These are phyloP conservation scores for Posidonia oceanica DNA, from an alignment of 116 monocot species.

Conservation along the genomic window DNA sequence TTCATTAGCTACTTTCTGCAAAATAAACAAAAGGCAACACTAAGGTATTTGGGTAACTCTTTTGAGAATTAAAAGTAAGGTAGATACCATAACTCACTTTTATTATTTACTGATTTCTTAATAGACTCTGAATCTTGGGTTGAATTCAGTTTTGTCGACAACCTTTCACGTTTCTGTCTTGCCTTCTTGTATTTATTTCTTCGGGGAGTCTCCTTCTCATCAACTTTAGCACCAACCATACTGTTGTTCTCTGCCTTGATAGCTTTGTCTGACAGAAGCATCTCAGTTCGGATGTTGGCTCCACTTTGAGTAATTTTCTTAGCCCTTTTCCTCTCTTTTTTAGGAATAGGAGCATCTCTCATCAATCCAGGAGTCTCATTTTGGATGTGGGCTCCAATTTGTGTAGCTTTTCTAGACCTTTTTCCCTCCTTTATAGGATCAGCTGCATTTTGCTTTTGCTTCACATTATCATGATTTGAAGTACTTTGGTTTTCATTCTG, in stretches of 20 bases:
- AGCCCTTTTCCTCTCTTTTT: not conserved
- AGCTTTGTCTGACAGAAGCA: not conserved
- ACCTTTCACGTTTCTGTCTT: not conserved
- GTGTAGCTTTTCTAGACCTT: not conserved
- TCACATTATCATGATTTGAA: not conserved
- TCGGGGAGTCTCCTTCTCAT: not conserved
- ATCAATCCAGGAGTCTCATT: not conserved
- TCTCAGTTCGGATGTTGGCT: not conserved
- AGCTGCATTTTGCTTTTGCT: not conserved
- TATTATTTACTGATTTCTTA: not conserved
- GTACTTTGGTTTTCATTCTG: conserved; percentile 5
- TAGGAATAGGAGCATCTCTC: not conserved
- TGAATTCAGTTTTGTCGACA: not conserved
- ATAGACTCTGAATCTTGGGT: not conserved
- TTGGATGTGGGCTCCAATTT: not conserved
- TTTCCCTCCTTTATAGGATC: not conserved
- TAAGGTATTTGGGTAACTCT: not conserved
- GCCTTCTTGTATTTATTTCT: not conserved
- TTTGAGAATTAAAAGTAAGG: not conserved
- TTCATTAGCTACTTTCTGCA: not conserved
- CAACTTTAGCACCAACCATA: not conserved
- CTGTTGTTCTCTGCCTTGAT: not conserved
- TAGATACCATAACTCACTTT: not conserved
- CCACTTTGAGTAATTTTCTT: not conserved
- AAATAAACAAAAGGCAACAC: not conserved